These are phyloP conservation scores for Sarcodon aspratus DNA, from an alignment of 768 basidiomycete genomes.

Conservation along the genomic window DNA sequence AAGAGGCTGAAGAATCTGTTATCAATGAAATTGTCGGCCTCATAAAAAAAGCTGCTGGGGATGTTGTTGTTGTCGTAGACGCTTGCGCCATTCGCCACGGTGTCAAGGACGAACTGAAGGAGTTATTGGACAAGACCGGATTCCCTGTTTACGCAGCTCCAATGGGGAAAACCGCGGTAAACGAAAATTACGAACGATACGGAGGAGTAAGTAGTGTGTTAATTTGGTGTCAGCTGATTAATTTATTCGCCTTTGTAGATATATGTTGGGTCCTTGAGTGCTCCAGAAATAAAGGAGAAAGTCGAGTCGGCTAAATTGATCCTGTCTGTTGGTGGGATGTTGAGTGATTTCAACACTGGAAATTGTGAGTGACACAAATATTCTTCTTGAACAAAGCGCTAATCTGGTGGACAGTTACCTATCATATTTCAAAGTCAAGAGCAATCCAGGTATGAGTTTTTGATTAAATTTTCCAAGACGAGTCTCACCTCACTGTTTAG, in stretches of 20 bases:
- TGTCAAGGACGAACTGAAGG: conserved; percentile 46
- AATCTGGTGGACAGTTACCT: conserved; percentile 31
- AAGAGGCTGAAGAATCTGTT: conserved; percentile 53
- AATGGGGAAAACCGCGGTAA: conserved; percentile 75
- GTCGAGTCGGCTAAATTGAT: conserved; percentile 71
- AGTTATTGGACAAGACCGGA: conserved; percentile 50
- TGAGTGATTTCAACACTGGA: conserved; percentile 82
- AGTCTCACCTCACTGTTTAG: conserved; percentile 22
- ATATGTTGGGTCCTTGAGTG: conserved; percentile 63
- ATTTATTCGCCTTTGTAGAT: conserved; percentile 30
- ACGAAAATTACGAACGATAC: conserved; percentile 60
- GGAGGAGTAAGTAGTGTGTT: conserved; percentile 51
- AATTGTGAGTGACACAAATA: conserved; percentile 26
- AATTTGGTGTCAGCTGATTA: too few relatives aligned
- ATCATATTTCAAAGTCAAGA: conserved; percentile 44
- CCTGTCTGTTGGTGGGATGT: conserved; percentile 58
- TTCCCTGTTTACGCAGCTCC: conserved; percentile 69
- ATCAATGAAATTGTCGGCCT: conserved; percentile 60
- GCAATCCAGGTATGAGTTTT: conserved; percentile 46
- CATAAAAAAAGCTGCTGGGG: conserved; percentile 45
- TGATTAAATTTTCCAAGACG: background rate
- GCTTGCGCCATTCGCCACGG: conserved; percentile 72
- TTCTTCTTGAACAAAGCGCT: too few relatives aligned
- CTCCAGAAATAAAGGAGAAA: conserved; percentile 52
- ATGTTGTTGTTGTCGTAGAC: conserved; percentile 70